phyloP scores from a whole-genome alignment of 441 rosid genomes.

The Corymbia citriodora region DNA sequence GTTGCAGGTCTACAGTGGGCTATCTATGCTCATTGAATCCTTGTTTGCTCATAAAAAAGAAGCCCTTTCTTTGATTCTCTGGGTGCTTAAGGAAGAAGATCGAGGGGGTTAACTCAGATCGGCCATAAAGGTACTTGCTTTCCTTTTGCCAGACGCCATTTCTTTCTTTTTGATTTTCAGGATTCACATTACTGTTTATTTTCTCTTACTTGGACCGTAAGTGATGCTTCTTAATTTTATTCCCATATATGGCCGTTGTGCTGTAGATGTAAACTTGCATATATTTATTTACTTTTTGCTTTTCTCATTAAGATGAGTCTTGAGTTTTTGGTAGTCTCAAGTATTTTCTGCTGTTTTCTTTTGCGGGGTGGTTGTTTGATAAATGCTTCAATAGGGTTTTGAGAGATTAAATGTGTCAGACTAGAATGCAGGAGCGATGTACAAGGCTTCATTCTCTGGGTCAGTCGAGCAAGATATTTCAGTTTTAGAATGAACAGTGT shows the following conservation, averaged over 20 bases:
- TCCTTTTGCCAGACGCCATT: not conserved
- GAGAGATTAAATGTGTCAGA: not conserved
- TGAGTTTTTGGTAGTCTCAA: not conserved
- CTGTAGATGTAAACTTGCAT: not conserved
- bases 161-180: not conserved
- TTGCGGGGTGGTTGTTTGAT: not conserved
- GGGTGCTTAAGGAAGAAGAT: constrained; percentile 37
- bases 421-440: not conserved
- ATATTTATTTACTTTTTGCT: not conserved
- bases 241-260: not conserved
- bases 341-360: not conserved
- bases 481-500: not conserved
- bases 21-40: constrained; percentile 40
- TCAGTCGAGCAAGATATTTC: not conserved
- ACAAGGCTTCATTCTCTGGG: not conserved
- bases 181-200: not conserved
- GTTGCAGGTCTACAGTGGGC: constrained; percentile 34
- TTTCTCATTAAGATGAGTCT: not conserved
- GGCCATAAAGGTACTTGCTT: not conserved
- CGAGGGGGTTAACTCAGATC: constrained; percentile 7
- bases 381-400: not conserved
- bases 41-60: constrained; percentile 19
- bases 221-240: constrained; percentile 3
- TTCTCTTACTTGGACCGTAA: constrained; percentile 3
- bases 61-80: constrained; percentile 23